These are phyloP conservation scores for Phyllosticta citriasiana DNA, from an alignment of 2,329 filamentous ascomycete species.

Conservation along the genomic window DNA sequence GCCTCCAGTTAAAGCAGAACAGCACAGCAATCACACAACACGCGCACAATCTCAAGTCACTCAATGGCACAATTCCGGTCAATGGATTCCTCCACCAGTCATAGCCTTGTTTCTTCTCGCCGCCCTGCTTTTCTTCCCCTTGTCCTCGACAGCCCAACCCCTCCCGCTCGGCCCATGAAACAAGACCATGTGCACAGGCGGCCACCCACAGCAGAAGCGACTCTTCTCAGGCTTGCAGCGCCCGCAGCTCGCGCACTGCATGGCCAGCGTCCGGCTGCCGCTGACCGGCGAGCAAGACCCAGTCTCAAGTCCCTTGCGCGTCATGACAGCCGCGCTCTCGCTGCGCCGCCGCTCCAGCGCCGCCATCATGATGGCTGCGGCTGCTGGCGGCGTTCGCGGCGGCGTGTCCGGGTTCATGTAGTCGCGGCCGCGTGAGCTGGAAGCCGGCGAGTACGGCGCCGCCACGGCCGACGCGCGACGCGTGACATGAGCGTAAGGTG, in stretches of 20 bases:
- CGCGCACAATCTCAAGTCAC: too few relatives aligned
- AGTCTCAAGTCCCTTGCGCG: not conserved
- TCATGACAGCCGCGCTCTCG: not conserved
- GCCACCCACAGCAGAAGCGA: constrained; percentile 1
- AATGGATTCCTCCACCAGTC: too few relatives aligned
- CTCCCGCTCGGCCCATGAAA: not conserved
- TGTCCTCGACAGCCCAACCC: not conserved
- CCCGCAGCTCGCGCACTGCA: constrained; percentile 3
- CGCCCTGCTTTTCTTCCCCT: not conserved
- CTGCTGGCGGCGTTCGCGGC: not conserved
- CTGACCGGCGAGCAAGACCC: not conserved
- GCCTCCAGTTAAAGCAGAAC: too few relatives aligned
- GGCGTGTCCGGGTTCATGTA: not conserved
- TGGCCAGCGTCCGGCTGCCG: not conserved
- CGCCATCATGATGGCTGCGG: not conserved
- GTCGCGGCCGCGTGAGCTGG: not conserved
- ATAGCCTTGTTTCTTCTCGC: not conserved
- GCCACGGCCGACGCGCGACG: not conserved
- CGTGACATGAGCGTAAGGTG: not conserved
- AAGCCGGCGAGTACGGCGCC: not conserved
- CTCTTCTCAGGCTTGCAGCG: not conserved
- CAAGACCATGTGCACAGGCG: constrained; percentile 3
- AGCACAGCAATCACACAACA: too few relatives aligned
- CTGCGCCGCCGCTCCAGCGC: not conserved
- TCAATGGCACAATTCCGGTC: too few relatives aligned